Percentiles rank a stretch among this genome's conserved stretches.
These are phyloP conservation scores for Saposhnikovia divaricata DNA, from an alignment of 129 eudicot genomes.

Conservation along the genomic window DNA sequence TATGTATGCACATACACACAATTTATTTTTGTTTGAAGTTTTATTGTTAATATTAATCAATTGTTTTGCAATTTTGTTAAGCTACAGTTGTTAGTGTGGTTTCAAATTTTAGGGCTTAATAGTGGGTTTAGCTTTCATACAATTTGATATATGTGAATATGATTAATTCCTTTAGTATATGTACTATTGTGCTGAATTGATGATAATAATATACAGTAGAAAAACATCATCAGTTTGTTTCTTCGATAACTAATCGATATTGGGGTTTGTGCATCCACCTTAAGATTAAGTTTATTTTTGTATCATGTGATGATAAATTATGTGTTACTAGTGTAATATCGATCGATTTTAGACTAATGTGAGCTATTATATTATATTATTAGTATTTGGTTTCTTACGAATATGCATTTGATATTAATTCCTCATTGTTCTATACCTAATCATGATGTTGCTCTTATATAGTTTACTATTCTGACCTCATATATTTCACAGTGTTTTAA, in stretches of 20 bases:
- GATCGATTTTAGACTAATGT: background rate
- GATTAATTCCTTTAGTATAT: background rate
- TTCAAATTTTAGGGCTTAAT: background rate
- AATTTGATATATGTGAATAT: background rate
- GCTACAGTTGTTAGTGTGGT: background rate
- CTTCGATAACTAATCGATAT: background rate
- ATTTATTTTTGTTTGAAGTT: too few species aligned
- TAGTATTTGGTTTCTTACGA: background rate
- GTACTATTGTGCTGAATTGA: background rate
- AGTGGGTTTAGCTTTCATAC: background rate
- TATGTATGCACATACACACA: too few species aligned
- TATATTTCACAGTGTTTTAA: background rate
- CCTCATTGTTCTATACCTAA: background rate
- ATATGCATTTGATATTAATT: too few species aligned
- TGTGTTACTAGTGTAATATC: background rate
- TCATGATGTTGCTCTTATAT: too few species aligned
- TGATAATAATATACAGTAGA: too few species aligned
- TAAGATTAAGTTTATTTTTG: background rate
- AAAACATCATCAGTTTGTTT: too few species aligned
- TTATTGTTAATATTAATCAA: too few species aligned
- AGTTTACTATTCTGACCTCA: background rate
- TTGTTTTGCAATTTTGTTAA: background rate
- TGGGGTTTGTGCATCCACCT: background rate
- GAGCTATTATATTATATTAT: background rate
- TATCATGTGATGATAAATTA: background rate